A percentile compares a stretch with the other conserved stretches of the same genome.
These are phyloP conservation scores for Mycena alexandri DNA, from an alignment of 768 basidiomycete genomes.

Conservation along the genomic window DNA sequence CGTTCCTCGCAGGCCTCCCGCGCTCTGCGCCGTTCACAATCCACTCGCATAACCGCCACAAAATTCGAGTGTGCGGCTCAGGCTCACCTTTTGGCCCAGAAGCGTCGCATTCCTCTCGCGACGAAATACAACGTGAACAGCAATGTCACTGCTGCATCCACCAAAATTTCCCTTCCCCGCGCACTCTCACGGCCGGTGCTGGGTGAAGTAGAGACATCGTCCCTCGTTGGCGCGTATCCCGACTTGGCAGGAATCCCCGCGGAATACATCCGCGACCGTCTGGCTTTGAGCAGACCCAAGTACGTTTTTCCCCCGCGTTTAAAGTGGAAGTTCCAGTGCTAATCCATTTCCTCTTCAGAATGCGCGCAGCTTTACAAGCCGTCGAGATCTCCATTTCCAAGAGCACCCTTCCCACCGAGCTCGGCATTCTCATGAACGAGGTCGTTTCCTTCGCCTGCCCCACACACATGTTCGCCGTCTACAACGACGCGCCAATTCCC, in stretches of 20 bases:
- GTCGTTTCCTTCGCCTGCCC: constrained; percentile 39
- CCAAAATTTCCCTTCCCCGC: constrained; percentile 36
- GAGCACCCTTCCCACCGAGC: constrained; percentile 38
- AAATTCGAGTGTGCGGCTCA: constrained; percentile 27
- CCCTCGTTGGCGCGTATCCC: constrained; percentile 32
- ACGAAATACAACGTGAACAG: constrained; percentile 24
- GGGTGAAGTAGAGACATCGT: constrained; percentile 32
- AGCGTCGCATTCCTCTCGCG: constrained; percentile 29
- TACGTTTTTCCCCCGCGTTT: constrained; percentile 23
- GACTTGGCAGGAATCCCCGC: constrained; percentile 35
- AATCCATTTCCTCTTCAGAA: constrained; percentile 27
- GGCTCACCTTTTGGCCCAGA: constrained; percentile 19
- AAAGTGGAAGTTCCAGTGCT: constrained; percentile 3
- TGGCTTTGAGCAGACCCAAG: constrained; percentile 30
- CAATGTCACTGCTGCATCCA: constrained; percentile 14
- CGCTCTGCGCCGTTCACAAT: constrained; percentile 14
- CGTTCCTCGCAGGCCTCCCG: constrained; percentile 14
- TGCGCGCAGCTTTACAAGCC: constrained; percentile 34
- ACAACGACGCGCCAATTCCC: constrained; percentile 43
- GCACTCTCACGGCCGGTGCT: constrained; percentile 39
- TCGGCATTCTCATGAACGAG: constrained; percentile 44
- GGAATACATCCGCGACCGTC: constrained; percentile 38
- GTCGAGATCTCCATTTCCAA: background rate
- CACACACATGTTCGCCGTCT: constrained; percentile 54
- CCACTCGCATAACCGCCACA: background rate